Evolutionary conservation across 2,329 filamentous ascomycete genomes (phyloP).

Genomic region (Hypoxylon sp.): DNA sequence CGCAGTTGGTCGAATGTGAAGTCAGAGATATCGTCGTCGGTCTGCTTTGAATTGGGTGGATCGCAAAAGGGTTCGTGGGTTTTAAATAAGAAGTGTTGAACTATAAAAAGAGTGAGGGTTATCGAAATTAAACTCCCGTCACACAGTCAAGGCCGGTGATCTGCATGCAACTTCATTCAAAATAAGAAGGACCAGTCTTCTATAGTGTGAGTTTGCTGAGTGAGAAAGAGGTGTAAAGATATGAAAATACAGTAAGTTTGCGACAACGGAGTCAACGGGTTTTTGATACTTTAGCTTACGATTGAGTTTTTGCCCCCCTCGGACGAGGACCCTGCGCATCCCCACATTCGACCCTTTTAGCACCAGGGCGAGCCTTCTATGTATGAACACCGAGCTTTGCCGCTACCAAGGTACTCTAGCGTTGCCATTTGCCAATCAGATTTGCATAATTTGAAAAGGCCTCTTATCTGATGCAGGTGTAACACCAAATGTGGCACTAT

Average conservation of each 20-base stretch:
- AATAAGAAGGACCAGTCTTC: conserved; percentile 17
- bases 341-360: conserved; percentile 19
- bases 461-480: conserved; percentile 35
- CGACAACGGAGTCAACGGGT: conserved; percentile 33
- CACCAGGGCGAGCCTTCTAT: conserved; percentile 16
- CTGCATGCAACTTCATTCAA: conserved; percentile 20
- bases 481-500: conserved; percentile 28
- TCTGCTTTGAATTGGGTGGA: not conserved
- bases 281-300: conserved; percentile 26
- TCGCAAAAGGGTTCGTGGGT: conserved; percentile 3
- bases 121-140: conserved; percentile 6
- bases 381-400: conserved; percentile 38
- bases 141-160: conserved; percentile 8
- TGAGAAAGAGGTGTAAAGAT: conserved; percentile 6
- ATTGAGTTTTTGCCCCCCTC: conserved; percentile 36
- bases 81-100: conserved; percentile 10
- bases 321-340: conserved; percentile 12
- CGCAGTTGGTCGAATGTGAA: not conserved
- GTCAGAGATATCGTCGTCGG: conserved; percentile 11
- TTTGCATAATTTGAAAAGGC: conserved; percentile 38
- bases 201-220: conserved; percentile 13
- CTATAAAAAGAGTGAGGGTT: conserved; percentile 17
- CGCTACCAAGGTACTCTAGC: conserved; percentile 18
- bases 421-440: conserved; percentile 41
- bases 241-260: conserved; percentile 31